Percentiles rank a stretch among this genome's conserved stretches.
Conservation (phyloP, 306 rosid species). For the Corylus americana region DNA sequence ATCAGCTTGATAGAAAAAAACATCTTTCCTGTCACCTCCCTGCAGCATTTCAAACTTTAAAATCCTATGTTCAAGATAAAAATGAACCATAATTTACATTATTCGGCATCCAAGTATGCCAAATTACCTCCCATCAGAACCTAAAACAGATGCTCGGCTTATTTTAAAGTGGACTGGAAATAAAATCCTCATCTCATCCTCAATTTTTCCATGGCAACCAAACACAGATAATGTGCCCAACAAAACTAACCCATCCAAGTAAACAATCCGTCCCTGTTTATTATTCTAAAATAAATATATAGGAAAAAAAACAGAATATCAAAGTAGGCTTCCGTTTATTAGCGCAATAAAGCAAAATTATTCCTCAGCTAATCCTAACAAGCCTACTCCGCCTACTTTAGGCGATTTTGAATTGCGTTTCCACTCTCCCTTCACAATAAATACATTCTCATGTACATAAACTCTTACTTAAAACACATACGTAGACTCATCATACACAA, state of each 20-base stretch:
- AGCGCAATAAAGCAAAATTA: neutral
- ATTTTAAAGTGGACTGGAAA: neutral
- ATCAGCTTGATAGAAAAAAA: conserved; percentile 97
- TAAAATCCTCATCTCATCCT: neutral
- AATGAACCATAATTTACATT: neutral
- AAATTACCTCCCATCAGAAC: neutral
- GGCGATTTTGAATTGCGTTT: neutral
- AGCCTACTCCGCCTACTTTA: neutral
- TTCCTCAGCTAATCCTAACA: neutral
- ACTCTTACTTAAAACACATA: neutral
- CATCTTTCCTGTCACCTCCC: conserved; percentile 98
- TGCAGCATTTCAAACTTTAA: conserved; percentile 39
- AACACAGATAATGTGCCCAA: neutral
- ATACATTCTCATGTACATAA: neutral
- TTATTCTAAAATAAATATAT: neutral
- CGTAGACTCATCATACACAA: neutral
- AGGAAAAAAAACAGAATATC: neutral
- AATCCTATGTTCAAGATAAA: neutral
- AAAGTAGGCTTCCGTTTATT: neutral
- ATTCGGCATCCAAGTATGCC: neutral
- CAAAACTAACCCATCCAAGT: neutral
- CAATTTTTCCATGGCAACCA: neutral
- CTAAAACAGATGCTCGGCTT: neutral
- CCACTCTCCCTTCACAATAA: too few species aligned
- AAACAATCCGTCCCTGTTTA: neutral